Evolutionary conservation across 192 early-diverging fungal species (phyloP).

Genomic region (Funneliformis geosporum): DNA sequence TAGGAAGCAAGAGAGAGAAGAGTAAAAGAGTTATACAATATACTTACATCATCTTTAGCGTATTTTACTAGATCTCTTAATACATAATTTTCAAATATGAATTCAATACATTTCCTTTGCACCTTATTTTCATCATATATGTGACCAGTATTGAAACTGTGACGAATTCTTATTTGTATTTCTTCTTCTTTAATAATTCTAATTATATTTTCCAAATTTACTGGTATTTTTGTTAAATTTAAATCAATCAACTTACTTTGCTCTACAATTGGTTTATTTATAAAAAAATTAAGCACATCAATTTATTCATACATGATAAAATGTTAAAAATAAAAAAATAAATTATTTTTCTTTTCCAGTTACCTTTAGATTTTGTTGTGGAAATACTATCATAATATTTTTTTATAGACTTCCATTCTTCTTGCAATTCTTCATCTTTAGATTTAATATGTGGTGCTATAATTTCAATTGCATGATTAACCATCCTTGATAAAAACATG

Average conservation of each 20-base stretch:
- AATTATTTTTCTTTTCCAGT: neutral
- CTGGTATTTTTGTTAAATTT: neutral
- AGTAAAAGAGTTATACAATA: neutral
- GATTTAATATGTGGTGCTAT: slow-evolving; percentile 1
- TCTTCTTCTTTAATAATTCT: neutral
- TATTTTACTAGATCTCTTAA: neutral
- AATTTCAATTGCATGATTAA: neutral
- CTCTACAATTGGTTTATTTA: neutral
- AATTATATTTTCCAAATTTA: neutral
- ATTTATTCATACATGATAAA: no score
- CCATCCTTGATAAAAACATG: neutral
- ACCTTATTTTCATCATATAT: neutral
- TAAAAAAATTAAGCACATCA: neutral
- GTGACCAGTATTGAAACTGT: neutral
- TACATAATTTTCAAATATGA: neutral
- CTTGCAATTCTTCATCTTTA: neutral
- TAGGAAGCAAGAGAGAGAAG: neutral
- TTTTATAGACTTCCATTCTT: neutral
- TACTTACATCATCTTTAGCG: neutral
- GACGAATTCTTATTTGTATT: neutral
- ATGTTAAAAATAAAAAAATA: neutral
- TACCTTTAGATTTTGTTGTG: neutral
- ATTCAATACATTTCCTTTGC: neutral
- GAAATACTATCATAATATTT: neutral
- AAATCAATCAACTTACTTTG: neutral